These are phyloP conservation scores for Epichloe glyceriae DNA, from an alignment of 2,329 filamentous ascomycete genomes.

Conservation along the genomic window DNA sequence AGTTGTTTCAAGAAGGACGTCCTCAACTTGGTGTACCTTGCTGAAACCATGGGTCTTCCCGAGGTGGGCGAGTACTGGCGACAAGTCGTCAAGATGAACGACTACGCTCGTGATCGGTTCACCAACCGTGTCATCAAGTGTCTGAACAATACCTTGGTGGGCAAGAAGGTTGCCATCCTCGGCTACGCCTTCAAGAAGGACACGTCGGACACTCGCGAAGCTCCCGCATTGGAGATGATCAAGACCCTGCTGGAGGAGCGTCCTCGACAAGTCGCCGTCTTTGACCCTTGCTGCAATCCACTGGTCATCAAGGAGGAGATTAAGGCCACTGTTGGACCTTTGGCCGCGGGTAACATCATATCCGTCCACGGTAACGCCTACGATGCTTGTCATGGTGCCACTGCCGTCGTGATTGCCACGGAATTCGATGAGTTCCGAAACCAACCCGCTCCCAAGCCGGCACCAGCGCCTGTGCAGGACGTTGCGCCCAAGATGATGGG, in stretches of 20 bases:
- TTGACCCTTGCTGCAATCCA: constrained; percentile 50
- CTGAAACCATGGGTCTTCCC: constrained; percentile 53
- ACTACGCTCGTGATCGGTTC: constrained; percentile 60
- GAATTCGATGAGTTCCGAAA: constrained; percentile 43
- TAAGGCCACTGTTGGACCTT: constrained; percentile 26
- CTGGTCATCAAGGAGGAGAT: constrained; percentile 38
- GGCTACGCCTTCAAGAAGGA: constrained; percentile 74
- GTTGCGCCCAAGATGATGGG: constrained; percentile 18
- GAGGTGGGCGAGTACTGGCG: constrained; percentile 68
- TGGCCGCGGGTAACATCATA: constrained; percentile 29
- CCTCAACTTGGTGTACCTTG: constrained; percentile 58
- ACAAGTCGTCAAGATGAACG: constrained; percentile 63
- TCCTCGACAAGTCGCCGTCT: constrained; percentile 51
- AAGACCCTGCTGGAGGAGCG: constrained; percentile 51
- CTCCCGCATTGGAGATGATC: constrained; percentile 55
- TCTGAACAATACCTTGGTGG: constrained; percentile 54
- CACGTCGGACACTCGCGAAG: constrained; percentile 62
- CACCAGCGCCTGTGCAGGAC: constrained; percentile 15
- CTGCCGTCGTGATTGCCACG: constrained; percentile 41
- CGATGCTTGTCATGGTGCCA: constrained; percentile 34
- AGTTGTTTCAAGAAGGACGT: constrained; percentile 77
- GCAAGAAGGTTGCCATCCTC: constrained; percentile 60
- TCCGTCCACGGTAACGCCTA: constrained; percentile 35
- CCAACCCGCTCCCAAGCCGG: constrained; percentile 20
- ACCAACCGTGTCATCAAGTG: constrained; percentile 50